These are phyloP conservation scores for Penicillium bovifimosum DNA, from an alignment of 495 filamentous ascomycete genomes.

Conservation along the genomic window DNA sequence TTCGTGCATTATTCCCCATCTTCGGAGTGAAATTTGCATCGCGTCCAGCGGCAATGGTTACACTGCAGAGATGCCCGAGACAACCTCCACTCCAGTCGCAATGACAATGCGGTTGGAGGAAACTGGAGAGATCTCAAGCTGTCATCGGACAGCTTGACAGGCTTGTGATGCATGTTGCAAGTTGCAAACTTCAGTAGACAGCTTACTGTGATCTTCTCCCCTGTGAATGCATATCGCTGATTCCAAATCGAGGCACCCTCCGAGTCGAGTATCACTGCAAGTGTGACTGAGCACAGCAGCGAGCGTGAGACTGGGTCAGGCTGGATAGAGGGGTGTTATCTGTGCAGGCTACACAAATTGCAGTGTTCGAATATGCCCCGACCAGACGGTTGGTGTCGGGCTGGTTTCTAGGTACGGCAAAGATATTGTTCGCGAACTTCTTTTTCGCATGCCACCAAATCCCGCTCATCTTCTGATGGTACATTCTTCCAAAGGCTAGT, in stretches of 20 bases:
- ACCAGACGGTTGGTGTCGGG: background rate
- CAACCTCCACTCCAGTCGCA: background rate
- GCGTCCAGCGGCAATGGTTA: constrained; percentile 5
- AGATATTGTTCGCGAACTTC: background rate
- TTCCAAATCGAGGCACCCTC: background rate
- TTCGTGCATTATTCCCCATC: background rate
- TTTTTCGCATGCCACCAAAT: background rate
- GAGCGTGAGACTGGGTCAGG: background rate
- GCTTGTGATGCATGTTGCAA: too few species aligned
- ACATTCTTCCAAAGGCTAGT: background rate
- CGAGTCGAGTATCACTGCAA: background rate
- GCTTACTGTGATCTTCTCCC: background rate
- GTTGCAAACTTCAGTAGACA: background rate
- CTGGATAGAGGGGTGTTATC: background rate
- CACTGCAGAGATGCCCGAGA: constrained; percentile 16
- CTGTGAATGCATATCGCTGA: background rate
- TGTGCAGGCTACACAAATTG: background rate
- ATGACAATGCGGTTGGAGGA: constrained; percentile 14
- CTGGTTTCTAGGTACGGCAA: background rate
- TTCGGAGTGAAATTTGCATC: constrained; percentile 5
- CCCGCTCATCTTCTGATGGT: background rate
- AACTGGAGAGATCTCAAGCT: background rate
- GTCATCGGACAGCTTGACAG: background rate
- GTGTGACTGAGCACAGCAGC: background rate
- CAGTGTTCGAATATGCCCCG: background rate